Evolutionary conservation across 805 yeast species (phyloP).

Genomic region (Candida xyloterini): DNA sequence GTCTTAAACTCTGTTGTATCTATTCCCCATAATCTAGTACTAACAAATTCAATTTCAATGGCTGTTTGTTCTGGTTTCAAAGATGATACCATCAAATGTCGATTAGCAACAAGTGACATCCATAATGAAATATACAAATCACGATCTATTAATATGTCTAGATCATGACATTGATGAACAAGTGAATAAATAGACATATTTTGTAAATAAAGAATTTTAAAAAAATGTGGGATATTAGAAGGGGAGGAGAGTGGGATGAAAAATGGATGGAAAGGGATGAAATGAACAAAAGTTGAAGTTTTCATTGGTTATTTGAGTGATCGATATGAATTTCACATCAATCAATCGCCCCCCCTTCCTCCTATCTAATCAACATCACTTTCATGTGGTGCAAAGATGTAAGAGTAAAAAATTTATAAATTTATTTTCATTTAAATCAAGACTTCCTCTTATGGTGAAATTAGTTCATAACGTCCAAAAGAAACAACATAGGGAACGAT

Average conservation of each 20-base stretch:
- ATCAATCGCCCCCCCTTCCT: no score
- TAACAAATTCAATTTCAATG: conserved; percentile 16
- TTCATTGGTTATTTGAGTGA: no score
- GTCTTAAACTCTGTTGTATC: background rate
- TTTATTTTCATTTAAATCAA: conserved; percentile 1
- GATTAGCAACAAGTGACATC: conserved; percentile 25
- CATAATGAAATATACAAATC: conserved; percentile 24
- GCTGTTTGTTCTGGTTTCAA: conserved; percentile 13
- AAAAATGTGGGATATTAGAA: background rate
- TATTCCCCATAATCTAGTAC: conserved; percentile 15
- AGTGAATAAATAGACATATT: conserved; percentile 4
- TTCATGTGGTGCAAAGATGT: conserved; percentile 9
- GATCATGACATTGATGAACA: conserved; percentile 3
- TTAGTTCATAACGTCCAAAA: conserved; percentile 89
- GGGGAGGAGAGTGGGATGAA: no score
- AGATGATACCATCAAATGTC: conserved; percentile 28
- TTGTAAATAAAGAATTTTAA: conserved; percentile 2
- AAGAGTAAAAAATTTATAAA: conserved; percentile 6
- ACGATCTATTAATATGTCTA: conserved; percentile 15
- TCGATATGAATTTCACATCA: no score
- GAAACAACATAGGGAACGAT: conserved; percentile 92
- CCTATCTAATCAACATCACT: no score
- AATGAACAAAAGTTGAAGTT: background rate
- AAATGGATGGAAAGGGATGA: no score
- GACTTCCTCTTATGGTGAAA: conserved; percentile 53